phyloP scores from a whole-genome alignment of 2,329 filamentous ascomycete species.

The Biscogniauxia sp. region DNA sequence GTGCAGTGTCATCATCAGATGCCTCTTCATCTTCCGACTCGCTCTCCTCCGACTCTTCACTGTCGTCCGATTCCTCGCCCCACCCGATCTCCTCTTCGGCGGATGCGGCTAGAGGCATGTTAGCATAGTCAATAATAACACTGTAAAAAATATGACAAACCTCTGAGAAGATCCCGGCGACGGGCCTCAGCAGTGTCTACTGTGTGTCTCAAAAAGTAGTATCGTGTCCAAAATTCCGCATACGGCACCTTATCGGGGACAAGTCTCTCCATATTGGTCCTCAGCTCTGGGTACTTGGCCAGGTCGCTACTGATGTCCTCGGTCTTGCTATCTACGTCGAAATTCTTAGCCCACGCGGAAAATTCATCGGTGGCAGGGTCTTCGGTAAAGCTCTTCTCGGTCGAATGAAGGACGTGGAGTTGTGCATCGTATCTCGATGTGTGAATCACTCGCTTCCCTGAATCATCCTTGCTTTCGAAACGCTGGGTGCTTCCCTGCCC shows the following conservation, averaged over 20 bases:
- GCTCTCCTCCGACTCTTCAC: slow-evolving; percentile 60
- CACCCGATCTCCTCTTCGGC: slow-evolving; percentile 70
- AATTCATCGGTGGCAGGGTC: slow-evolving; percentile 78
- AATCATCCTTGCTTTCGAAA: slow-evolving; percentile 90
- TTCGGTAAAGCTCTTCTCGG: slow-evolving; percentile 74
- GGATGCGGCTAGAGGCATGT: slow-evolving; percentile 53
- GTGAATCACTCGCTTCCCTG: slow-evolving; percentile 90
- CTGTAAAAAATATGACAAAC: slow-evolving; percentile 47
- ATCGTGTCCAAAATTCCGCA: slow-evolving; percentile 85
- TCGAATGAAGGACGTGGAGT: slow-evolving; percentile 90
- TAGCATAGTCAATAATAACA: slow-evolving; percentile 31
- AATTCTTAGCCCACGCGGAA: slow-evolving; percentile 67
- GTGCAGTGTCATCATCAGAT: slow-evolving; percentile 37
- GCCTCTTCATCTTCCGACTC: slow-evolving; percentile 63
- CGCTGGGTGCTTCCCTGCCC: slow-evolving; percentile 62
- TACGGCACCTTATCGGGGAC: slow-evolving; percentile 95
- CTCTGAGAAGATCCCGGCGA: slow-evolving; percentile 85
- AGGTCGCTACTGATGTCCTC: slow-evolving; percentile 78
- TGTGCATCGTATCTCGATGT: slow-evolving; percentile 93
- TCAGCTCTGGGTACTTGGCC: slow-evolving; percentile 80
- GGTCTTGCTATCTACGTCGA: slow-evolving; percentile 82
- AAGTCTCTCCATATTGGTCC: slow-evolving; percentile 87
- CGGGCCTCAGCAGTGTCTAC: slow-evolving; percentile 91
- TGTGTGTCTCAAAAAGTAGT: slow-evolving; percentile 91
- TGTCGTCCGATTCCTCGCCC: slow-evolving; percentile 40